A percentile compares a stretch with the other conserved stretches of the same genome.
Conservation (phyloP, 306 rosid genomes). For the Malus orientalis region DNA sequence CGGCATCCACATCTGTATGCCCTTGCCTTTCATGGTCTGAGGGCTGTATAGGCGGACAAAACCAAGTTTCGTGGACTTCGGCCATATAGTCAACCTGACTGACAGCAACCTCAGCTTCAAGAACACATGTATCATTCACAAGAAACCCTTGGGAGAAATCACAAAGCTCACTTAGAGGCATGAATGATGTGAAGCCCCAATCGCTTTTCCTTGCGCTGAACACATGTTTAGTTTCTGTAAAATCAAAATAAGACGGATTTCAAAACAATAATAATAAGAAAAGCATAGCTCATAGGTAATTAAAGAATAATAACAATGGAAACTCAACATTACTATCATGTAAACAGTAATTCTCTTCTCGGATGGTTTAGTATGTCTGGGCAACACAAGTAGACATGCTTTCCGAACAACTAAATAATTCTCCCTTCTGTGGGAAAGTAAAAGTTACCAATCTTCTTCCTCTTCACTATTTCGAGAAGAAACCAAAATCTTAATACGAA, state of each 20-base stretch:
- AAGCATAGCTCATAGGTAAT: neutral
- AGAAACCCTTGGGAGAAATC: neutral
- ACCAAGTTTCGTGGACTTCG: neutral
- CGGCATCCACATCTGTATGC: neutral
- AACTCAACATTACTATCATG: neutral
- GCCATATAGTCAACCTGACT: constrained; percentile 6
- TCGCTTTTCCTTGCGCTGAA: constrained; percentile 5
- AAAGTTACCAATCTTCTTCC: neutral
- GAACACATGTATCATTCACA: constrained; percentile 3
- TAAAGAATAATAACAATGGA: neutral
- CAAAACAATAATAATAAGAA: neutral
- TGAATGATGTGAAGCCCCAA: constrained; percentile 16
- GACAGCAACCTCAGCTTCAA: constrained; percentile 16
- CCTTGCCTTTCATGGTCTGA: neutral
- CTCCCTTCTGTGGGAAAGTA: neutral
- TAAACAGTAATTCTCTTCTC: neutral
- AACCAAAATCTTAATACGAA: neutral
- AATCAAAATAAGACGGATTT: neutral
- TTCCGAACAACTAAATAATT: neutral
- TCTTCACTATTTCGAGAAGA: neutral
- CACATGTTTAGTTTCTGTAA: constrained; percentile 6
- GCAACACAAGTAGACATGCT: neutral
- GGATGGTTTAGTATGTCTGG: neutral
- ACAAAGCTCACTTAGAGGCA: constrained; percentile 11
- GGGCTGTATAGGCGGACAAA: neutral